Evolutionary conservation across 257 asterid genomes (phyloP).

Genomic region (Apocynum venetum): DNA sequence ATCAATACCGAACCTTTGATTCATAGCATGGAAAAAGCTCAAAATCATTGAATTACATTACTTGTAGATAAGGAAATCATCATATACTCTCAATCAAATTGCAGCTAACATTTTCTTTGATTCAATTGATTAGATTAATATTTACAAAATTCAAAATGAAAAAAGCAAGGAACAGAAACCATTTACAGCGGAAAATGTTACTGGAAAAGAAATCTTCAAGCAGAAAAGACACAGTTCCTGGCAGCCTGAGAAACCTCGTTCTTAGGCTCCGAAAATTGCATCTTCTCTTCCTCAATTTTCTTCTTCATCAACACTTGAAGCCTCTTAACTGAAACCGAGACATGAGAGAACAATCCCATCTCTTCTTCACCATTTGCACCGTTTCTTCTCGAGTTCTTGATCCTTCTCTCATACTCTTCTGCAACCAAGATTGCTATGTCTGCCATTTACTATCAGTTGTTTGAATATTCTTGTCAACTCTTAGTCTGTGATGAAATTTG

Average conservation of each 20-base stretch:
- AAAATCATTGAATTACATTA: neutral
- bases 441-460: conserved; percentile 37
- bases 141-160: neutral
- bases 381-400: conserved; percentile 44
- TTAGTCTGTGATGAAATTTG: neutral
- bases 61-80: neutral
- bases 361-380: conserved; percentile 42
- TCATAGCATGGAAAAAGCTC: neutral
- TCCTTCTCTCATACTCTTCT: conserved; percentile 79
- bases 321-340: conserved; percentile 18
- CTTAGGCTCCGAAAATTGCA: neutral
- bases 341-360: conserved; percentile 40
- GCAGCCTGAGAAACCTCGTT: conserved; percentile 3
- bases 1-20: neutral
- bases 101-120: neutral
- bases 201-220: neutral
- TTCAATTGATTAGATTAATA: neutral
- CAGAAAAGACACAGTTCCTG: neutral
- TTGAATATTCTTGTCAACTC: conserved; percentile 24
- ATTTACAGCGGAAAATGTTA: neutral
- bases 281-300: neutral
- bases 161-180: neutral
- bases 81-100: neutral
- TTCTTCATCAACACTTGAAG: conserved; percentile 1
- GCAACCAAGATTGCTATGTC: conserved; percentile 86